Evolutionary conservation across 208 protist genomes (phyloP), one percentile per base, ranked within the genome.

Genomic region (Wallacemonas sp.): DNA sequence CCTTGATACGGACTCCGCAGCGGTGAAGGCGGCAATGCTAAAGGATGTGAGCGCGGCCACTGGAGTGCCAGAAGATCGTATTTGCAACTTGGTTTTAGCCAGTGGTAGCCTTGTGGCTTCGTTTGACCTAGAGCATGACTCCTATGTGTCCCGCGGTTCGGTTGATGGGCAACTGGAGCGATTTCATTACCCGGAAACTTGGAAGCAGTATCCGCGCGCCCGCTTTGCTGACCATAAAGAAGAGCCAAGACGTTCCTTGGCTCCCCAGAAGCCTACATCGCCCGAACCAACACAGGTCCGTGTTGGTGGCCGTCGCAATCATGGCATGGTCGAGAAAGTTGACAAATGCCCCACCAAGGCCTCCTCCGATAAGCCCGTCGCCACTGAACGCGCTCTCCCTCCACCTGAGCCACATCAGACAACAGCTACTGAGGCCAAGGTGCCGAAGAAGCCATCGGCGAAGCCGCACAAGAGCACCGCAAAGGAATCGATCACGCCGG

Each of bases 21-120:
- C 6, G 8, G 33, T 67, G 11, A 38, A 58, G 62, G 44, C 44
- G 11, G 62, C 62, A 8, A 26, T 67, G 62, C 44, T 44, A 33
- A 55, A 67, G 46, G 62, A 67, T 45, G 22, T 53, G 2, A 47
- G 41, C 41, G 15, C 21, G 6, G 47, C 45, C n/a, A 59, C 62
- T 17, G 62, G 46, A 3, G 31, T 67, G 3, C 34, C 27, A 3
- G 11, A 22, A 24, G 8, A 19, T 9, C 39, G 44, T 27, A 47
- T 67, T 5, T 26, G 19, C 27, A 67, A 62, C 15, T 24, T 78
- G 31, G 41, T 61, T 27, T 28, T 78, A 21, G 47, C 62, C 1
- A 28, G 31, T 4, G 71, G 71, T 60, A 77, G 71, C 22, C 66
- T 77, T 22, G 6, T 77, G 0, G 64, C 71, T 1, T 66, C 69